Base-by-base conservation (phyloP, 257 asterid genomes). In the Anisodus tanguticus region DNA sequence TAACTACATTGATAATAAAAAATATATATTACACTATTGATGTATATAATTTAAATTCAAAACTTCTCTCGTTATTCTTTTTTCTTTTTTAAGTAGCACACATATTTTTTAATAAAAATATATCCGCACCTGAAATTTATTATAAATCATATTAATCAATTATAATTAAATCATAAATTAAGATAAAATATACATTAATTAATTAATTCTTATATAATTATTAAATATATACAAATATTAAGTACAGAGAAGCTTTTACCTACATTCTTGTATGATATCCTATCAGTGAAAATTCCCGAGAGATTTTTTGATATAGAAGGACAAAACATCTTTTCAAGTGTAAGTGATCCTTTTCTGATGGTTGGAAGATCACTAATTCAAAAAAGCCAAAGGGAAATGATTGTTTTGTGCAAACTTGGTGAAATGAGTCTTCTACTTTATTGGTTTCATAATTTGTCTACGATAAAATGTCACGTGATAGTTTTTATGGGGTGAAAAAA, bases 371-470 rank as follows among this genome's bases (percentile, higher is more conserved):
- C 81, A 51, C 63, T 51, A 51, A 12, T 22, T 72, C 2, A 51
- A 31, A 51, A 71, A 45, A 19, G 26, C 81, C 63, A 13, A 74
- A 11, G 1, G 3, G 63, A 76, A 76, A 51, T 74, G 81, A 74
- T 49, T 74, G 22, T 49, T 74, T 49, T 19, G 60, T 74, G 15
- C 43, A 74, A 49, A 47, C 35, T 49, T 49, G 81, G 62, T 74
- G 62, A 49, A 74, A 3, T 11, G 19, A 74, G 62, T 74, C 19
- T 1, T 22, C 80, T 45, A 49, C 81, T 49, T 74, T 51, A 19
- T 74, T 74, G 81, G 45, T 74, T 74, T 74, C 62, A 74, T 49
- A 49, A 49, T 72, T 17, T 74, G 62, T 74, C 81, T 22, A 74
- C 4, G 45, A 6, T 74, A 15, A 45, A 22, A 1, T 49, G 8